Evolutionary conservation across 352 stramenopile species (phyloP), one percentile per base, ranked within the genome.

Genomic region (Pelagophyceae sp.): DNA sequence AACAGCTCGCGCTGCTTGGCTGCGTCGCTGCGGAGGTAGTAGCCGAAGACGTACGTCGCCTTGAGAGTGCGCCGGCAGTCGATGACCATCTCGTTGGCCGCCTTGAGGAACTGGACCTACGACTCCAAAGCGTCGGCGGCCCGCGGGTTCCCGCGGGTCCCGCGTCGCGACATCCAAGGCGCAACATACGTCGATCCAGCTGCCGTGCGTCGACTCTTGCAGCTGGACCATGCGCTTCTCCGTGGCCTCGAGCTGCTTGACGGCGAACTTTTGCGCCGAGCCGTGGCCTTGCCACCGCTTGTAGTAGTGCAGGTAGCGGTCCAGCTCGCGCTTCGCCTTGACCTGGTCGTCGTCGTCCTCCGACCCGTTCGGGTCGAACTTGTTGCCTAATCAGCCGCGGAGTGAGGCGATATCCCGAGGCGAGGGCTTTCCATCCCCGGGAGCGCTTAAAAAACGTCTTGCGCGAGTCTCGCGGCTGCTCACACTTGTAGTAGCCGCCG

Each of bases 401-500:
- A 81, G 65, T 80, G 79, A 60, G 27, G 54, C n/a, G n/a, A n/a
- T n/a, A n/a, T n/a, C n/a, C n/a, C n/a, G n/a, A n/a, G n/a, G n/a
- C n/a, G n/a, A n/a, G n/a, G n/a, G n/a, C n/a, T n/a, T n/a, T n/a
- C n/a, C n/a, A n/a, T n/a, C n/a, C 90, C 82, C 50, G 51, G 40
- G 45, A 32, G 71, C 64, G 33, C 32, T 67, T 63, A 31, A 38
- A 67, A 25, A 38, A n/a, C 0, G 79, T 76, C 35, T 74, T 27
- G 85, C 80, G 33, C 95, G 88, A 79, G 95, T 97, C 17, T 90
- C 89, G 82, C 97, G 97, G 86, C n/a, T n/a, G n/a, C n/a, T n/a
- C n/a, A n/a, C 96, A 99, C 85, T 98, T 98, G 87, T 99, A 99
- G 87, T 98, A 99, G 17, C 96, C 93, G 45, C 93, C 92, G 6